phyloP scores from a whole-genome alignment of 805 yeast genomes.

The Candida succiphila region DNA sequence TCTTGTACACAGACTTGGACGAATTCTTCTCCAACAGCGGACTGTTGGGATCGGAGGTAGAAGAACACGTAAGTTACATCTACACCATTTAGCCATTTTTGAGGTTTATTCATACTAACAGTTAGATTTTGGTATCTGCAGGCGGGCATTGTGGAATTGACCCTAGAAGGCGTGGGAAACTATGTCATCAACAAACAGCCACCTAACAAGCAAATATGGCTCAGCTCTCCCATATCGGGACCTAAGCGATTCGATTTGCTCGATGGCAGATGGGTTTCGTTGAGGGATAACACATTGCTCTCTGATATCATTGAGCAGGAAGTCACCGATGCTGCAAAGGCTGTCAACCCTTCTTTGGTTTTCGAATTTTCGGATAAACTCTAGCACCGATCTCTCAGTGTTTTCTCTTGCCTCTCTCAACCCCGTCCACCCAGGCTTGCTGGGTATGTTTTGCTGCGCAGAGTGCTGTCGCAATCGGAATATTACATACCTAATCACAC shows the following conservation, averaged over 20 bases:
- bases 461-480: too few relatives aligned
- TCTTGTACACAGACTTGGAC: slow-evolving; percentile 58
- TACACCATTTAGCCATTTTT: background rate
- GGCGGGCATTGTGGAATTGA: slow-evolving; percentile 72
- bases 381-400: too few relatives aligned
- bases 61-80: slow-evolving; percentile 40
- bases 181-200: slow-evolving; percentile 96
- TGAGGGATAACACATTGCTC: slow-evolving; percentile 50
- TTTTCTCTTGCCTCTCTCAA: too few relatives aligned
- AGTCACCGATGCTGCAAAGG: slow-evolving; percentile 18
- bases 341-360: background rate
- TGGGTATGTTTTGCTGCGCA: too few relatives aligned
- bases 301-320: slow-evolving; percentile 42
- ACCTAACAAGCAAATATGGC: slow-evolving; percentile 95
- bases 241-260: slow-evolving; percentile 79
- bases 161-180: slow-evolving; percentile 62
- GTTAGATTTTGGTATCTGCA: slow-evolving; percentile 1
- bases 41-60: slow-evolving; percentile 51
- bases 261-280: slow-evolving; percentile 67
- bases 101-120: background rate
- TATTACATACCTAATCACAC: too few relatives aligned
- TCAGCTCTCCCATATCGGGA: slow-evolving; percentile 87
- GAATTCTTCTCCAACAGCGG: slow-evolving; percentile 41
- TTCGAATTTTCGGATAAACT: background rate
- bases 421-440: too few relatives aligned